Evolutionary conservation across 179 eudicot genomes (phyloP).

Genomic region (Silene coronaria): DNA sequence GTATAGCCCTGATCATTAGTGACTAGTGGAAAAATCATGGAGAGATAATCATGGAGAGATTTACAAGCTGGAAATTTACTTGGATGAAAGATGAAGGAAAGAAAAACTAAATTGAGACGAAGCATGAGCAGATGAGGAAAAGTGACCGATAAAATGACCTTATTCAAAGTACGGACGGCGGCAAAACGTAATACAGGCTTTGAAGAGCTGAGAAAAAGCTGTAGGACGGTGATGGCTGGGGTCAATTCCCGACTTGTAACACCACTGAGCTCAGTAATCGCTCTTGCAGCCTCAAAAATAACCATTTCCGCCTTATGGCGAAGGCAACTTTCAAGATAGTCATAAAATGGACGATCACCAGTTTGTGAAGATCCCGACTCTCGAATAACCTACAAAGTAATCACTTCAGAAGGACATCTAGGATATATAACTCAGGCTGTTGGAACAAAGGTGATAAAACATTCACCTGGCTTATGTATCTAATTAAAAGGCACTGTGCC

Average conservation of each 20-base stretch:
- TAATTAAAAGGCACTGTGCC: slow-evolving; percentile 84
- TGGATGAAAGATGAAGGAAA: neutral
- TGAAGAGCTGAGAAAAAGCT: slow-evolving; percentile 84
- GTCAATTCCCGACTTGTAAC: slow-evolving; percentile 82
- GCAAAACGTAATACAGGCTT: slow-evolving; percentile 97
- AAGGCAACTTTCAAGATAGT: slow-evolving; percentile 83
- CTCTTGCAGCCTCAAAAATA: slow-evolving; percentile 87
- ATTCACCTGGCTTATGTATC: slow-evolving; percentile 82
- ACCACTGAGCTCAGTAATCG: slow-evolving; percentile 79
- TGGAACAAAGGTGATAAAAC: slow-evolving; percentile 2
- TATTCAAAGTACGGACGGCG: slow-evolving; percentile 90
- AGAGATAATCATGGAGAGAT: too few species aligned
- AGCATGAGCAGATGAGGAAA: neutral
- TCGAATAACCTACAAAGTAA: slow-evolving; percentile 64
- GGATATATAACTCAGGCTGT: neutral
- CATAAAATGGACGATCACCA: slow-evolving; percentile 90
- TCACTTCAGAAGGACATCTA: neutral
- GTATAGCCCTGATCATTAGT: neutral
- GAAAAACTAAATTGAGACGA: neutral
- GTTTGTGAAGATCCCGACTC: slow-evolving; percentile 65
- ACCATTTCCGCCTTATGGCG: slow-evolving; percentile 99
- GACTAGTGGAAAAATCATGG: neutral
- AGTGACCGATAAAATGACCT: slow-evolving; percentile 33
- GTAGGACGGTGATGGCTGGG: slow-evolving; percentile 86
- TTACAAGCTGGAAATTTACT: neutral